Conservation (phyloP, 2,329 filamentous ascomycete species). For the Fusarium sp. region DNA sequence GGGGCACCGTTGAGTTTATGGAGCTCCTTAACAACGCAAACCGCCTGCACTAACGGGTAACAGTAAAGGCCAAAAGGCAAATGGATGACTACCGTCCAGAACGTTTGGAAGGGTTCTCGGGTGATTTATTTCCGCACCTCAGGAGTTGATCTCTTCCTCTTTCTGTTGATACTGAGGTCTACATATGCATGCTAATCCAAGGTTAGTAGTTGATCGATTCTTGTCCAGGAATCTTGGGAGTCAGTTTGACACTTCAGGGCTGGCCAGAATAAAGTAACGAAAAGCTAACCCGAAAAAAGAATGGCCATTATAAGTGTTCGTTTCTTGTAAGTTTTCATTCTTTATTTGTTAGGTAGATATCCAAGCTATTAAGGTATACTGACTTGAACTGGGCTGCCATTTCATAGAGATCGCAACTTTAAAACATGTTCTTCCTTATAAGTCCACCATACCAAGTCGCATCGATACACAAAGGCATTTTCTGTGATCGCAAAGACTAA, state of each 20-base stretch:
- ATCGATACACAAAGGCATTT: background rate
- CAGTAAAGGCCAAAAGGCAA: background rate
- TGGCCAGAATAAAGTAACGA: background rate
- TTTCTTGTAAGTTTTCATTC: background rate
- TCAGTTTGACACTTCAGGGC: background rate
- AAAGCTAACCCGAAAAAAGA: background rate
- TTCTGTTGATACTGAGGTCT: background rate
- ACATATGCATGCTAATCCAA: background rate
- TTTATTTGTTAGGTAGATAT: background rate
- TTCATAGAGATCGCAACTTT: background rate
- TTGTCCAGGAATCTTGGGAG: background rate
- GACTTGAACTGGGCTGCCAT: background rate
- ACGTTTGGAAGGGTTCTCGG: background rate
- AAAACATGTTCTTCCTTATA: background rate
- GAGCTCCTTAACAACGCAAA: background rate
- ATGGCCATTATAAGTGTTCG: background rate
- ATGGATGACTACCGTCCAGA: background rate
- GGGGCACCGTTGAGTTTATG: slow-evolving; percentile 9
- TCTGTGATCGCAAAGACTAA: background rate
- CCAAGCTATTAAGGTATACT: background rate
- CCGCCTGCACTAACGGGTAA: slow-evolving; percentile 2
- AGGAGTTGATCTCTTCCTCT: background rate
- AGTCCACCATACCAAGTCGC: background rate
- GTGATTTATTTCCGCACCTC: background rate
- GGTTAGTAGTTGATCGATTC: background rate